Evolutionary conservation across 2,329 filamentous ascomycete genomes (phyloP), one percentile per base, ranked within the genome.

Genomic region (Microdochium paspali): DNA sequence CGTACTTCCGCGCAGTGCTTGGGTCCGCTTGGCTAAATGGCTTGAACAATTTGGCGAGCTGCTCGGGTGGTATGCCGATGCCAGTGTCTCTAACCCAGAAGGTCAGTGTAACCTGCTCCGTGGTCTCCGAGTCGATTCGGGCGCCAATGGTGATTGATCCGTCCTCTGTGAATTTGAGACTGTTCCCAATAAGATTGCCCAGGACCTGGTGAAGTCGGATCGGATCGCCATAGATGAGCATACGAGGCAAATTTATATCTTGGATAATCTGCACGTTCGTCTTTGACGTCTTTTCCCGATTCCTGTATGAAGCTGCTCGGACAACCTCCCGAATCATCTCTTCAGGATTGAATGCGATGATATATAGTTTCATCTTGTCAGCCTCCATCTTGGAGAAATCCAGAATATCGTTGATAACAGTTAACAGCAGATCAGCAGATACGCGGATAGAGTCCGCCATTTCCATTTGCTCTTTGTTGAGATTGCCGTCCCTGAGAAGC

Each of bases 351-450:
- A 84, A 84, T 7, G 79, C 79, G 47, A 82, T 82, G 50, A 83
- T 76, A 60, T 87, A 87, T 1, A 90, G 77, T 61, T 93, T 89
- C 70, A 95, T 83, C 62, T 89, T 85, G 56, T 90, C 87, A 2
- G 86, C 88, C 62, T 95, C 89, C 70, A 93, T 89, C 65, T 95
- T 94, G 24, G 90, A 95, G 61, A 95, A 94, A 65, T 97, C 91
- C 4, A 96, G 73, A 46, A 96, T 95, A 60, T 97, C 91, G 60
- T 96, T 96, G 68, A 96, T 96, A 44, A 96, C 88, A 0, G 90
- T 93, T 24, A 96, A 72, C 13, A 96, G 69, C 15, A 93, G 81
- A 60, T 96, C 90, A 0, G 88, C 89, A 44, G 87, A 94, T 26
- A 90, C 77, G 45, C 88, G 81, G 47, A 94, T 93, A 15, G 88